phyloP scores from a whole-genome alignment of 306 rosid species.

The Aeschynomene evenia region DNA sequence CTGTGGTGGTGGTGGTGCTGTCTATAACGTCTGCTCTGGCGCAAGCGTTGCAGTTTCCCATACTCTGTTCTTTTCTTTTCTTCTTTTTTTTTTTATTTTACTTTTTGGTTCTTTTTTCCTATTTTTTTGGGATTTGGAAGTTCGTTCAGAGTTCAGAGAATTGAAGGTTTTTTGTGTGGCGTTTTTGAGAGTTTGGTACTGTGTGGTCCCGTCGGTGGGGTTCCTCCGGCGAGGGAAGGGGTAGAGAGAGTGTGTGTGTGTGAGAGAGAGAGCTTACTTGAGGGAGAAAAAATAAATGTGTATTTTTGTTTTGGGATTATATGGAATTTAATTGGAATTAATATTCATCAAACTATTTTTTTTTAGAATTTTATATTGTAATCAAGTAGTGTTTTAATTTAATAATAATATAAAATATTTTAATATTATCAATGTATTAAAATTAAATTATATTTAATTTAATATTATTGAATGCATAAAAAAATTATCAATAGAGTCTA shows the following conservation, averaged over 20 bases:
- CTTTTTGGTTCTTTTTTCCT: not conserved
- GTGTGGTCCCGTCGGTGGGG: not conserved
- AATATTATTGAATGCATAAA: too few relatives aligned
- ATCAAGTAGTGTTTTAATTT: slow-evolving; percentile 24
- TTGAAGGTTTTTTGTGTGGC: not conserved
- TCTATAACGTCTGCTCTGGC: slow-evolving; percentile 47
- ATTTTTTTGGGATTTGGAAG: not conserved
- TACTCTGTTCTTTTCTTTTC: not conserved
- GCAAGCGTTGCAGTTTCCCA: slow-evolving; percentile 88
- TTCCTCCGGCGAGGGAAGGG: slow-evolving; percentile 10
- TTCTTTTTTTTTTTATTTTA: not conserved
- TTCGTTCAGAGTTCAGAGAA: not conserved
- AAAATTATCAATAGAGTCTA: too few relatives aligned
- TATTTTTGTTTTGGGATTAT: too few relatives aligned
- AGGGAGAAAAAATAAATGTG: not conserved
- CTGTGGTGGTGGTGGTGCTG: not conserved
- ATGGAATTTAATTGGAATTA: too few relatives aligned
- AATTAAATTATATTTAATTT: too few relatives aligned
- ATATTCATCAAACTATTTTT: too few relatives aligned
- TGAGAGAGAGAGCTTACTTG: slow-evolving; percentile 42
- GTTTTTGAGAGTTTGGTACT: not conserved
- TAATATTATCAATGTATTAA: too few relatives aligned
- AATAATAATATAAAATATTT: not conserved
- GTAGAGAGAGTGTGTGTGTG: slow-evolving; percentile 10
- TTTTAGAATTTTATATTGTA: too few relatives aligned